Percentiles rank a stretch among this genome's conserved stretches.
Conservation (phyloP, 1,284 basidiomycete species). For the Bjerkandera adusta region DNA sequence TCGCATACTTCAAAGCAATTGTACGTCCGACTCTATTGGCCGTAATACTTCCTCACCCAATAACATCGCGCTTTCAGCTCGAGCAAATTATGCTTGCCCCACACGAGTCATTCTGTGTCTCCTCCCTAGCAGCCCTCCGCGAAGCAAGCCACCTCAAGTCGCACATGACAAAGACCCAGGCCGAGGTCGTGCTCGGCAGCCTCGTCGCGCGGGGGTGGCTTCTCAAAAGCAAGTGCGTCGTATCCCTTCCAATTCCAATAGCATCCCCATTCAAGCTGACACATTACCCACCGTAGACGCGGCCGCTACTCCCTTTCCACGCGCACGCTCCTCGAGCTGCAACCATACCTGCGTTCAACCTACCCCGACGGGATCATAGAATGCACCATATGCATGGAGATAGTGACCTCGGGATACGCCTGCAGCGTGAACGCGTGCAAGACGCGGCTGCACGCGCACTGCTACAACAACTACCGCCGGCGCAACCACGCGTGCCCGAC, state of each 20-base stretch:
- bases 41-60: too few species aligned
- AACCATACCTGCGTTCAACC: conserved; percentile 69
- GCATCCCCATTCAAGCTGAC: neutral
- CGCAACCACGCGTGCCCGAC: conserved; percentile 49
- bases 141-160: conserved; percentile 63
- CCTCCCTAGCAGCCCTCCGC: conserved; percentile 72
- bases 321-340: conserved; percentile 73
- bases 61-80: conserved; percentile 62
- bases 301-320: conserved; percentile 79
- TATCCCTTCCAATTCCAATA: neutral
- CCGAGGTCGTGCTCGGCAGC: conserved; percentile 69
- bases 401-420: conserved; percentile 64
- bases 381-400: conserved; percentile 76
- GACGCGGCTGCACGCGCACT: conserved; percentile 64
- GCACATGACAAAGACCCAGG: conserved; percentile 73
- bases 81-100: conserved; percentile 86
- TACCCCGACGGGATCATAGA: conserved; percentile 73
- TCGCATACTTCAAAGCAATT: conserved; percentile 78
- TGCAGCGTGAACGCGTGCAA: conserved; percentile 67
- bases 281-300: conserved; percentile 21
- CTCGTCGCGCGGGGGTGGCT: conserved; percentile 85
- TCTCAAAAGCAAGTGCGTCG: conserved; percentile 67
- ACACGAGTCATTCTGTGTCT: conserved; percentile 70
- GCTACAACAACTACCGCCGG: conserved; percentile 49
- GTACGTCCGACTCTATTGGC: conserved; percentile 44